phyloP scores from a whole-genome alignment of 306 rosid genomes.

The Bauhinia variegata region DNA sequence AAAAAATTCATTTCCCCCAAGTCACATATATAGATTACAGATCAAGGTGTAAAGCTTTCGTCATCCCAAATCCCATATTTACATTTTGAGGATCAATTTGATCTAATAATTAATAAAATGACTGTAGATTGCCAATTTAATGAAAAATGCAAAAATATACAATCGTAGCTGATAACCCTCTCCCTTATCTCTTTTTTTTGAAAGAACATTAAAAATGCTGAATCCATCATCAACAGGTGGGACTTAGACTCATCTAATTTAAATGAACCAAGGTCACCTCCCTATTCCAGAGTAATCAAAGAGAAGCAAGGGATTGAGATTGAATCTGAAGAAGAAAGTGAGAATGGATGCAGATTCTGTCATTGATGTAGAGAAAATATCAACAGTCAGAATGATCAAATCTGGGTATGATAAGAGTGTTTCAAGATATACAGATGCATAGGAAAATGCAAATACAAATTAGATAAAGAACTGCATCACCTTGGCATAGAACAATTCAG shows the following conservation, averaged over 20 bases:
- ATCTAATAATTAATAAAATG: too few species aligned
- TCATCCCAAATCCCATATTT: too few species aligned
- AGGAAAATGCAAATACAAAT: slow-evolving; percentile 42
- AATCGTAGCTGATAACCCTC: too few species aligned
- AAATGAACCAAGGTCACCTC: slow-evolving; percentile 37
- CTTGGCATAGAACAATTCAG: neutral
- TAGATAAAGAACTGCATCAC: slow-evolving; percentile 52
- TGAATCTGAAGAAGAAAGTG: slow-evolving; percentile 35
- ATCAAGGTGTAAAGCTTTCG: too few species aligned
- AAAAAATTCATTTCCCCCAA: too few species aligned
- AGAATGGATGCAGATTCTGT: slow-evolving; percentile 26
- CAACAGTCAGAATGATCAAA: slow-evolving; percentile 49
- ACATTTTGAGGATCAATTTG: too few species aligned
- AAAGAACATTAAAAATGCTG: slow-evolving; percentile 33
- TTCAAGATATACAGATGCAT: slow-evolving; percentile 42
- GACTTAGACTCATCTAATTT: slow-evolving; percentile 39
- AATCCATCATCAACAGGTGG: slow-evolving; percentile 54
- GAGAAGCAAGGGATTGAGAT: slow-evolving; percentile 42
- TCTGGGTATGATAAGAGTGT: slow-evolving; percentile 63
- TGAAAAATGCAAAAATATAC: too few species aligned
- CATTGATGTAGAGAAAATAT: slow-evolving; percentile 36
- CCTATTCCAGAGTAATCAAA: slow-evolving; percentile 46
- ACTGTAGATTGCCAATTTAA: too few species aligned
- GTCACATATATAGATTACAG: too few species aligned
- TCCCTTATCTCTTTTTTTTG: too few species aligned